Evolutionary conservation across 2,329 filamentous ascomycete species (phyloP), one percentile per base, ranked within the genome.

Genomic region (Colletotrichum viniferum): DNA sequence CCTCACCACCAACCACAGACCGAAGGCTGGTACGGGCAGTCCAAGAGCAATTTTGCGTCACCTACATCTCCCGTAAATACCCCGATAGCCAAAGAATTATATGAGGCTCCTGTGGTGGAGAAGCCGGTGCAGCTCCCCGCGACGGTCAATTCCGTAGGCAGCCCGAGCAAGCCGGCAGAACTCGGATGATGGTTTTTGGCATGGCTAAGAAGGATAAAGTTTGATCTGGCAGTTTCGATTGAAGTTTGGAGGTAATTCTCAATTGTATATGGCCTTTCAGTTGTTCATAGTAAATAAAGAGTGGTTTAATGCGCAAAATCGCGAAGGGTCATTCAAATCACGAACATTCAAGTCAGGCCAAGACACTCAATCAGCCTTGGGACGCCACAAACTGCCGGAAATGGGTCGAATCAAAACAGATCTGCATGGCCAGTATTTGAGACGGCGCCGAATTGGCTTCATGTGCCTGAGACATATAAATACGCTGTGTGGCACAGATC

Each of bases 161-260:
- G 68, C 28, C 28, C 52, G 14, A 61, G 32, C 8, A 74, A 74
- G 12, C 72, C 72, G 14, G 72, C 72, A 3, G 72, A 74, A 69
- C 14, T 74, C 26, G 38, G 30, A 28, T 72, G 55, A 72, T 48
- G 4, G 12, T 4, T 18, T 24, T 12, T 28, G 10, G 28, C 28
- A 21, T 36, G 13, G n/a, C 9, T 21, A 5, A 63, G 13, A 16
- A 24, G n/a, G 18, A 14, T 63, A n/a, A 28, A 12, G 5, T 64
- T 16, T n/a, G 12, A n/a, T n/a, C 8, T 26, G 62, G 24, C 5
- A n/a, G 24, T 12, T 64, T n/a, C 3, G n/a, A 48, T 12, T 2
- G 7, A 26, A 26, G 18, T 18, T 30, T 36, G 28, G 18, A n/a
- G 12, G 24, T 58, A 7, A 10, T 18, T 58, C 5, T 4, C 7